Evolutionary conservation across 495 filamentous ascomycete species (phyloP), one percentile per base, ranked within the genome.

Genomic region (Bacidia rubella): DNA sequence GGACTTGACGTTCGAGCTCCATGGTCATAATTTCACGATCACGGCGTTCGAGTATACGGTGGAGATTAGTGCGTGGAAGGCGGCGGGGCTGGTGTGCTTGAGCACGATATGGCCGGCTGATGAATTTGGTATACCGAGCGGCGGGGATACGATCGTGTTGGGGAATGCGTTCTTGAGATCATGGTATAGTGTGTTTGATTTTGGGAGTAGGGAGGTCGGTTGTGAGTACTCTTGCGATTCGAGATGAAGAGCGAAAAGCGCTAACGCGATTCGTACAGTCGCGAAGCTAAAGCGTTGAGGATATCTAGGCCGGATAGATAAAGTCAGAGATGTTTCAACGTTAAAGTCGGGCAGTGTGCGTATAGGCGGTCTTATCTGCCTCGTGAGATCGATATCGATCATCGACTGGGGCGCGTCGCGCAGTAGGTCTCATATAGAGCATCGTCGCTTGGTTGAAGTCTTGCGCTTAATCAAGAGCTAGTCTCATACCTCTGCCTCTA

Each of bases 81-180:
- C 4, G 23, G 9, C 19, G 12, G 47, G 47, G 1, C n/a, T 49
- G 25, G 47, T 49, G 15, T 49, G 47, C 27, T 27, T 35, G 23
- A 29, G 23, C 3, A 29, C 24, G 4, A 25, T 50, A 7, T 35
- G 22, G 12, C 25, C 25, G 47, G 26, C 20, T n/a, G 47, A 38
- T 19, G 24, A 50, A 20, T 50, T 50, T 50, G 47, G 20, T 7
- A 35, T 50, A 12, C 47, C 47, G 17, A 19, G 26, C 7, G 27
- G 22, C 11, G 19, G 17, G 19, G 27, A 25, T 5, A 12, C 12
- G 15, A 50, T 50, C 15, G 12, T 50, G 25, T 22, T 50, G 12
- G 47, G 24, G 1, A 50, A 50, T 21, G 19, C 47, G 19, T 50
- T 38, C 19, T 29, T 50, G 47, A 50, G 47, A n/a, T 24, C 25